Percentiles rank a stretch among this genome's conserved stretches.
Evolutionary conservation across 2,329 filamentous ascomycete genomes (phyloP).

Genomic region (Aotearoamyces nothofagi): DNA sequence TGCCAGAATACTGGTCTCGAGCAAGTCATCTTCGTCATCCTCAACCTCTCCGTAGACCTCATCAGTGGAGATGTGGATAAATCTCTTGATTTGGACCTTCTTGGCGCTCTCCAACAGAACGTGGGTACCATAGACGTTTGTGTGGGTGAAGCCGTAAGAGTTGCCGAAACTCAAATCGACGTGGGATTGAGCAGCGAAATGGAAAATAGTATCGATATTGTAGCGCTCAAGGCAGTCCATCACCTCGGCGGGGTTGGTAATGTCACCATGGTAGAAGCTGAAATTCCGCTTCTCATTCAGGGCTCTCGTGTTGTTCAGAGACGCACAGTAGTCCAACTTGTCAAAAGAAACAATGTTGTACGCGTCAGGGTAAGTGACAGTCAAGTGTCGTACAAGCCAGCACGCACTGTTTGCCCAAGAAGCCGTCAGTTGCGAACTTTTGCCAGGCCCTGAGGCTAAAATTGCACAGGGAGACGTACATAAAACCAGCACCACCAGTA

Average conservation of each 20-base stretch:
- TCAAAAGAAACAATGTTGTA: slow-evolving; percentile 77
- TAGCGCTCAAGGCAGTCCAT: slow-evolving; percentile 55
- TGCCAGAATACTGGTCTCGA: slow-evolving; percentile 59
- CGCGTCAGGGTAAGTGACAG: slow-evolving; percentile 52
- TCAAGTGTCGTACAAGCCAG: slow-evolving; percentile 69
- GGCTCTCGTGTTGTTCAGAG: slow-evolving; percentile 61
- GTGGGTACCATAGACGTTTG: slow-evolving; percentile 75
- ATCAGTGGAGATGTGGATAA: slow-evolving; percentile 74
- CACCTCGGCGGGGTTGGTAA: slow-evolving; percentile 56
- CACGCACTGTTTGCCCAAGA: slow-evolving; percentile 44
- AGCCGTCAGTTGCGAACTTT: no score
- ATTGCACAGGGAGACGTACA: slow-evolving; percentile 35
- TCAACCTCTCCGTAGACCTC: slow-evolving; percentile 75
- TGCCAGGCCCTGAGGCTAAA: no score
- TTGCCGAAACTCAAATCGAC: slow-evolving; percentile 74
- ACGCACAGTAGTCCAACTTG: slow-evolving; percentile 72
- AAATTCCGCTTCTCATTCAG: slow-evolving; percentile 58
- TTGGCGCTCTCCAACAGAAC: slow-evolving; percentile 65
- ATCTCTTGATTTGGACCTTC: slow-evolving; percentile 53
- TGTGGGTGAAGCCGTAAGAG: slow-evolving; percentile 67
- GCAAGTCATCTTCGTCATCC: slow-evolving; percentile 53
- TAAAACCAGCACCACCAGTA: slow-evolving; percentile 74
- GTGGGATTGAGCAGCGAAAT: slow-evolving; percentile 77
- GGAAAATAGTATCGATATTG: slow-evolving; percentile 65
- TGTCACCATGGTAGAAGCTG: slow-evolving; percentile 64